A percentile compares a stretch with the other conserved stretches of the same genome.
These are phyloP conservation scores for Phytopythium delawarense DNA, from an alignment of 352 stramenopile genomes.

Conservation along the genomic window DNA sequence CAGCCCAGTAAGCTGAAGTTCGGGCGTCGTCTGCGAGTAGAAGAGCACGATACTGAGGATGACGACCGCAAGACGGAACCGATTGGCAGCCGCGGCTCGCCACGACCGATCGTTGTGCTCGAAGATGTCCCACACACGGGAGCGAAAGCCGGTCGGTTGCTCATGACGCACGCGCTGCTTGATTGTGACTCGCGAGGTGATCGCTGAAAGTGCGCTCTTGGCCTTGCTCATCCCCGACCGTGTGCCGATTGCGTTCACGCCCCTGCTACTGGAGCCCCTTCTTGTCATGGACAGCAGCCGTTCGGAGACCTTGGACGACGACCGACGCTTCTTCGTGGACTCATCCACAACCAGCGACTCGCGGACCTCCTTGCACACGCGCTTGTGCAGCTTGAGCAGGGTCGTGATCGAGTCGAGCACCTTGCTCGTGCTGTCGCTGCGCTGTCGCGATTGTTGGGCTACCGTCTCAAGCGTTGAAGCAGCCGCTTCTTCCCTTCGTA, in stretches of 20 bases:
- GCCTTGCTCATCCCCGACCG: constrained; percentile 17
- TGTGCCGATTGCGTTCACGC: neutral
- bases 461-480: constrained; percentile 7
- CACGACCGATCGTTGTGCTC: constrained; percentile 35
- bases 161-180: constrained; percentile 21
- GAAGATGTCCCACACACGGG: constrained; percentile 37
- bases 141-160: constrained; percentile 23
- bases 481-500: constrained; percentile 11
- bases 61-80: constrained; percentile 26
- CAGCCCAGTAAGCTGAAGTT: constrained; percentile 41
- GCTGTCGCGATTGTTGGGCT: constrained; percentile 22
- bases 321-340: neutral
- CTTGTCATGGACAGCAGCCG: constrained; percentile 1
- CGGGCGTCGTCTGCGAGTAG: constrained; percentile 48
- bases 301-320: neutral
- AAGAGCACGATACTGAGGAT: constrained; percentile 45
- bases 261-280: neutral
- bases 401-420: constrained; percentile 26
- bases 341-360: constrained; percentile 1
- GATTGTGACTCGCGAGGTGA: constrained; percentile 14
- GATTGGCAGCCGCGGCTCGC: constrained; percentile 18
- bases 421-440: constrained; percentile 29
- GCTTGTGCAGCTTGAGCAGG: constrained; percentile 36
- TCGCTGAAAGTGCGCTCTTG: constrained; percentile 17
- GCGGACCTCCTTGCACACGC: constrained; percentile 31